Evolutionary conservation across 2,329 filamentous ascomycete genomes (phyloP), one percentile per base, ranked within the genome.

Genomic region (Aspergillus pseudoterreus): DNA sequence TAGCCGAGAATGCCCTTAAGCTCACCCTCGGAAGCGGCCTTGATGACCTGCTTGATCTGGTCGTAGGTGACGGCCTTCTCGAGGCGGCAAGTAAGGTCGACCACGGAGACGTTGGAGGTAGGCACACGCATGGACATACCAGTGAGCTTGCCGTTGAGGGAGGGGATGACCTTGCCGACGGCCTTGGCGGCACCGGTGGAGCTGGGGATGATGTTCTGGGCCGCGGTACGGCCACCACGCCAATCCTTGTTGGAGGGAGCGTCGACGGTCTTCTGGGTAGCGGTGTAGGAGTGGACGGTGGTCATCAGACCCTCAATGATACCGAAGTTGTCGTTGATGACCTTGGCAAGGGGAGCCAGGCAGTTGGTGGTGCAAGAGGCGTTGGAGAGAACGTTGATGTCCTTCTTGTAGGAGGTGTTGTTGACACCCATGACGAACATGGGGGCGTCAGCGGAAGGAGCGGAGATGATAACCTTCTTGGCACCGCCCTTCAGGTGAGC

Each of bases 351-450:
- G 75, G 94, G 94, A 77, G 94, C 94, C 78, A 99, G 81, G 87
- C 94, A 97, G 90, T 99, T 99, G 84, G 94, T 97, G 77, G 94
- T 99, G 90, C 94, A 97, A 67, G 94, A 97, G 69, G 94, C 94
- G 83, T 99, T 99, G 81, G 94, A 97, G 81, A 97, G 90, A 76
- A 99, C 87, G 69, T 90, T 81, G 76, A 94, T 84, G 75, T 88
- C 88, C 74, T 87, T 86, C 77, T 89, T 92, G 87, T 97, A 97
- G 69, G 78, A 82, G 76, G 92, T 84, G 80, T 97, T 82, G 85
- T 97, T 99, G 82, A 99, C 94, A 75, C 94, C 94, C 86, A 96
- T 95, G 74, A 99, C 94, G 85, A 95, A 99, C 94, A 99, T 99
- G 75, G 92, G 92, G 71, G 94, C 94, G 81, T 99, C 94, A 50